These are phyloP conservation scores for Malus hybrid DNA, from an alignment of 331 rosid species.

Conservation along the genomic window DNA sequence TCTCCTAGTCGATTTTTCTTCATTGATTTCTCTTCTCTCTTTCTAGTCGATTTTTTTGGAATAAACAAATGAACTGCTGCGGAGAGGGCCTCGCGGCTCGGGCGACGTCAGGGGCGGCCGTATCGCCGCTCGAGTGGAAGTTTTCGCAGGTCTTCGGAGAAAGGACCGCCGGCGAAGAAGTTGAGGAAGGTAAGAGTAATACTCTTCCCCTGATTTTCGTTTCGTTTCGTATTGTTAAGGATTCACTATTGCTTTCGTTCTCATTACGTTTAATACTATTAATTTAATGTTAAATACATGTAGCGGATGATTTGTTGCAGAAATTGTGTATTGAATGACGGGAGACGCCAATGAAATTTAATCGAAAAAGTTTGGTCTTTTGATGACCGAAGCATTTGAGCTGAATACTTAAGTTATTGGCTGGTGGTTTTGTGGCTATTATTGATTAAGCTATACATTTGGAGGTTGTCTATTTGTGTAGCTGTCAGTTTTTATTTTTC, in stretches of 20 bases:
- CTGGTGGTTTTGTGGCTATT: background rate
- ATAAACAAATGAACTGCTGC: slow-evolving; percentile 35
- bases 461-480: background rate
- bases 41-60: background rate
- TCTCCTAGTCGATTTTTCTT: slow-evolving; percentile 21
- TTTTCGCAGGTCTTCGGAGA: slow-evolving; percentile 95
- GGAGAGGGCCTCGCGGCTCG: slow-evolving; percentile 22
- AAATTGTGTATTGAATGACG: background rate
- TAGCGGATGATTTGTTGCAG: background rate
- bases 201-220: background rate
- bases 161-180: slow-evolving; percentile 94
- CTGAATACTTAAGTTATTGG: background rate
- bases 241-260: background rate
- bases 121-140: slow-evolving; percentile 74
- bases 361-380: background rate
- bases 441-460: background rate
- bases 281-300: background rate
- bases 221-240: background rate
- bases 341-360: background rate
- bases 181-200: slow-evolving; percentile 63
- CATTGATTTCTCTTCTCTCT: slow-evolving; percentile 15
- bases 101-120: slow-evolving; percentile 15
- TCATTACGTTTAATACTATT: background rate
- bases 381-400: slow-evolving; percentile 1
- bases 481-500: background rate